A percentile compares a stretch with the other conserved stretches of the same genome.
Evolutionary conservation across 2,329 filamentous ascomycete species (phyloP).

Genomic region (Daldinia sp.): DNA sequence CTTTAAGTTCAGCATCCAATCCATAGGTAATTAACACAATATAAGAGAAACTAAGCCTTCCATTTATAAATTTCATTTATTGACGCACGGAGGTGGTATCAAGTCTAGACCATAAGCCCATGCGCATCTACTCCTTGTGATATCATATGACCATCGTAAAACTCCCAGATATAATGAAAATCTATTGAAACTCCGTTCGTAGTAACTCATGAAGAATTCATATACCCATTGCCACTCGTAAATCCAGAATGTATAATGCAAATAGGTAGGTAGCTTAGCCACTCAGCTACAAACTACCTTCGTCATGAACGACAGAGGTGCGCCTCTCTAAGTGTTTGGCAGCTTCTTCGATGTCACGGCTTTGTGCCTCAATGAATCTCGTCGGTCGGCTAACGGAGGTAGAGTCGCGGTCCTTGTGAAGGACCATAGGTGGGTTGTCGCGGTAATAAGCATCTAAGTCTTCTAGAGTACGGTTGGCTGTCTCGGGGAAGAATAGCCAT

Average conservation of each 20-base stretch:
- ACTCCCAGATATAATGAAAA: background rate
- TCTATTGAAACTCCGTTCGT: no score
- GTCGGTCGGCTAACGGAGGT: slow-evolving; percentile 33
- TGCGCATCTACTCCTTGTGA: background rate
- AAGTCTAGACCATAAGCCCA: slow-evolving; percentile 15
- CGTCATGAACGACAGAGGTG: slow-evolving; percentile 29
- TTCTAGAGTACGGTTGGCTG: slow-evolving; percentile 41
- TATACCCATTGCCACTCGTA: background rate
- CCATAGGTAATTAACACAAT: background rate
- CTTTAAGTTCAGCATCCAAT: no score
- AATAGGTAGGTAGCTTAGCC: background rate
- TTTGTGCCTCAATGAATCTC: slow-evolving; percentile 32
- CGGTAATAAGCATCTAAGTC: slow-evolving; percentile 43
- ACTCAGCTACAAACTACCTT: slow-evolving; percentile 21
- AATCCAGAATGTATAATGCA: background rate
- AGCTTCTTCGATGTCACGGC: slow-evolving; percentile 39
- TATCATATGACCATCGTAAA: background rate
- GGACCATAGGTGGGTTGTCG: slow-evolving; percentile 40
- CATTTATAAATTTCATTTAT: background rate
- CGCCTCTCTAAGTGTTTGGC: slow-evolving; percentile 27
- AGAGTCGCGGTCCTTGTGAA: slow-evolving; percentile 39
- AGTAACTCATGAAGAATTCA: background rate
- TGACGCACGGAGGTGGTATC: slow-evolving; percentile 21
- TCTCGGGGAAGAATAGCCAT: slow-evolving; percentile 57
- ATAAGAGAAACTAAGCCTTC: background rate